Percentiles rank a stretch among this genome's conserved stretches.
These are phyloP conservation scores for Trichoderma sp. DNA, from an alignment of 2,329 filamentous ascomycete genomes.

Conservation along the genomic window DNA sequence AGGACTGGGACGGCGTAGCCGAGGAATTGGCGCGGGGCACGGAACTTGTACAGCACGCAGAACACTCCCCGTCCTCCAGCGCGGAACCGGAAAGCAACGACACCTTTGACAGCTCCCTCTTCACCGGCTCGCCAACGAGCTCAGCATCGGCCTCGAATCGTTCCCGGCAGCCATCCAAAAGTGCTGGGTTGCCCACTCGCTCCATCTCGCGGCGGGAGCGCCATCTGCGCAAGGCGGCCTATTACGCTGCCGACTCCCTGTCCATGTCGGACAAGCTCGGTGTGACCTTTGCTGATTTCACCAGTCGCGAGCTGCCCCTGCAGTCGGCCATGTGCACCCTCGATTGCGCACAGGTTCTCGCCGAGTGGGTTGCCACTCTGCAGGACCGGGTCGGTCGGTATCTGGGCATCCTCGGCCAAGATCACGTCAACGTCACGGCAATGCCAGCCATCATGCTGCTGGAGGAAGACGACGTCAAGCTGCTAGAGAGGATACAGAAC, in stretches of 20 bases:
- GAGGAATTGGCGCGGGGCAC: conserved; percentile 79
- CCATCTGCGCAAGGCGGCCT: conserved; percentile 90
- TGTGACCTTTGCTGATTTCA: conserved; percentile 81
- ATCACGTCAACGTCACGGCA: conserved; percentile 75
- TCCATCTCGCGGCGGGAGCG: conserved; percentile 75
- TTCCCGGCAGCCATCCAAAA: conserved; percentile 42
- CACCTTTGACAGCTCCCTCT: conserved; percentile 51
- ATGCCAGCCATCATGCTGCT: conserved; percentile 88
- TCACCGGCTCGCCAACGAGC: conserved; percentile 55
- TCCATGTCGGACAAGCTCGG: conserved; percentile 85
- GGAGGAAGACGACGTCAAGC: conserved; percentile 86
- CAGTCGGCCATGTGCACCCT: conserved; percentile 92
- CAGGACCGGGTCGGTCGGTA: conserved; percentile 93
- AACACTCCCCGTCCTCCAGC: conserved; percentile 59
- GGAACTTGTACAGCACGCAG: conserved; percentile 73
- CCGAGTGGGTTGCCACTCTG: conserved; percentile 90
- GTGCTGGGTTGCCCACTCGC: conserved; percentile 38
- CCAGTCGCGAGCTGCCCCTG: conserved; percentile 80
- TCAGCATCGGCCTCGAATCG: conserved; percentile 55
- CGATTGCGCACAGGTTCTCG: conserved; percentile 90
- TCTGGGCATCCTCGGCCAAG: conserved; percentile 81
- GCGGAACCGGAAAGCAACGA: conserved; percentile 49
- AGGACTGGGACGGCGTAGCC: conserved; percentile 89
- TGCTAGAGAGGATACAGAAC: conserved; percentile 79
- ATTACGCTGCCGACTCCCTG: conserved; percentile 89